phyloP scores from a whole-genome alignment of 2,329 filamentous ascomycete species.

The Massarina eburnea region DNA sequence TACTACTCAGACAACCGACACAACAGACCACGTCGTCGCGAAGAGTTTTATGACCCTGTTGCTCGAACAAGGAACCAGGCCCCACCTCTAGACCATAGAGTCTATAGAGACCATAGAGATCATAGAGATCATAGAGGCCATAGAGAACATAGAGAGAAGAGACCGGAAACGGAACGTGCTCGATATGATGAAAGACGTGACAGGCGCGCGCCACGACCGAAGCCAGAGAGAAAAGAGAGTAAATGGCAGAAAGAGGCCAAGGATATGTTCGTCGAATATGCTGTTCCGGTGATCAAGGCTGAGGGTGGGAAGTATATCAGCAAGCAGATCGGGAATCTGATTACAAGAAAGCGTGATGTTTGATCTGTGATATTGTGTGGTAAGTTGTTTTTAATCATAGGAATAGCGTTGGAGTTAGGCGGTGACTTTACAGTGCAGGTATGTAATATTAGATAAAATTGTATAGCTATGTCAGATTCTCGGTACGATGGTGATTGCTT shows the following conservation, averaged over 20 bases:
- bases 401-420: too few relatives aligned
- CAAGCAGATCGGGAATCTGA: constrained; percentile 16
- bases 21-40: constrained; percentile 11
- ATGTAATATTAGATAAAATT: too few relatives aligned
- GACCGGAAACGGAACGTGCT: not conserved
- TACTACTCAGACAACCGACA: constrained; percentile 18
- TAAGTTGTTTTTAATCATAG: too few relatives aligned
- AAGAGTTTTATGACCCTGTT: constrained; percentile 7
- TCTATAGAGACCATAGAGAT: not conserved
- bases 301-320: constrained; percentile 19
- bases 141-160: not conserved
- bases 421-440: too few relatives aligned
- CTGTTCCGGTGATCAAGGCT: constrained; percentile 22
- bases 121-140: not conserved
- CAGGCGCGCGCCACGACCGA: not conserved
- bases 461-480: too few relatives aligned
- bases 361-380: too few relatives aligned
- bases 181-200: not conserved
- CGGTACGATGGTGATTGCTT: too few relatives aligned
- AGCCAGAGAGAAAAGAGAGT: constrained; percentile 8
- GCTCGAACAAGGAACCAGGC: not conserved
- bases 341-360: constrained; percentile 3
- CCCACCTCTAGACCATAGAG: not conserved
- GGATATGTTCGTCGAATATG: constrained; percentile 22
- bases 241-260: constrained; percentile 23